Evolutionary conservation across 306 rosid genomes (phyloP).

Genomic region (Mucuna pruriens): DNA sequence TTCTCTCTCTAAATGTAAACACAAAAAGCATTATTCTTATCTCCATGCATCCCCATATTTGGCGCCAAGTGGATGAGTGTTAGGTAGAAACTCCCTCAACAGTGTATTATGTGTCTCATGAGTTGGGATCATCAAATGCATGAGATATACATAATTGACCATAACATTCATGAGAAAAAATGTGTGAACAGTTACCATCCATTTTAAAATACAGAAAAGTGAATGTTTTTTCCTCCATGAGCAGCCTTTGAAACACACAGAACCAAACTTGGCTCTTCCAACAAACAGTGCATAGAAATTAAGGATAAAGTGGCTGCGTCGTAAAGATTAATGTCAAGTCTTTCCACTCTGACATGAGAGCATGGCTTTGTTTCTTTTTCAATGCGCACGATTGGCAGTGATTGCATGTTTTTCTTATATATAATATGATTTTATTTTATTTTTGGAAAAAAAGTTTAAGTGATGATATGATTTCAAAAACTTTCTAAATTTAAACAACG

Average conservation of each 20-base stretch:
- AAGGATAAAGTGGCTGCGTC: background rate
- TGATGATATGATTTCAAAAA: no score
- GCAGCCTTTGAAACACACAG: background rate
- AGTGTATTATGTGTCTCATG: background rate
- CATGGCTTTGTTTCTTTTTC: background rate
- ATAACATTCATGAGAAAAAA: background rate
- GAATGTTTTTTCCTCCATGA: background rate
- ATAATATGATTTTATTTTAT: no score
- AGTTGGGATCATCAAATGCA: conserved; percentile 5
- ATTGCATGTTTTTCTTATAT: no score
- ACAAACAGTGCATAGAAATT: background rate
- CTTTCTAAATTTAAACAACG: no score
- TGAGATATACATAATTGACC: background rate
- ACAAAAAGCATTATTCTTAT: background rate
- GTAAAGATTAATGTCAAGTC: background rate
- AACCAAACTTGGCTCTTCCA: background rate
- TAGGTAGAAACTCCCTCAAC: background rate
- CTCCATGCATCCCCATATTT: background rate
- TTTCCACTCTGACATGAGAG: background rate
- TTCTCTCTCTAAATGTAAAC: background rate
- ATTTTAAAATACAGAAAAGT: no score
- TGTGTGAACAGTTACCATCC: no score
- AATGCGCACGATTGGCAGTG: conserved; percentile 24
- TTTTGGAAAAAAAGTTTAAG: no score
- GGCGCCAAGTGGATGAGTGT: background rate